phyloP scores from a whole-genome alignment of 345 rosid species.

The Acer campestre region DNA sequence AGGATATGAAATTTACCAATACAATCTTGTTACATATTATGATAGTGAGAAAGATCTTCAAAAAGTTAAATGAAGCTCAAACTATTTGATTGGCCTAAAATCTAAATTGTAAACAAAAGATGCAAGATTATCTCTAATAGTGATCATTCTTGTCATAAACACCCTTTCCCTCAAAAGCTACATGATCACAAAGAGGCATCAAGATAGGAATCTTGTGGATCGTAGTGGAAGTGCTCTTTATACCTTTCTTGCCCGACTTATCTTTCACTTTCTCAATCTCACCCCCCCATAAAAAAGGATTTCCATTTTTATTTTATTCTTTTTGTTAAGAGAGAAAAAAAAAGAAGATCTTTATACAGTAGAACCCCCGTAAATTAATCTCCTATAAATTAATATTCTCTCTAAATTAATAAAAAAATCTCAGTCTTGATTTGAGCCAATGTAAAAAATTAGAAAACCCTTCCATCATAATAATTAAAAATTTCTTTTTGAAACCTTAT shows the following conservation, averaged over 20 bases:
- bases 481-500: no score
- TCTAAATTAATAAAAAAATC: no score
- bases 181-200: slow-evolving; percentile 27
- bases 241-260: slow-evolving; percentile 47
- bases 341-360: no score
- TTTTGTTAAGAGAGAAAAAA: background rate
- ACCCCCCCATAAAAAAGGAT: background rate
- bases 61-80: background rate
- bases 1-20: background rate
- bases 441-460: no score
- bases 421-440: no score
- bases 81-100: background rate
- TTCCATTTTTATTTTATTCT: background rate
- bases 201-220: slow-evolving; percentile 46
- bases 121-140: slow-evolving; percentile 24
- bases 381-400: no score
- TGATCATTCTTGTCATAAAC: slow-evolving; percentile 15
- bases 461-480: no score
- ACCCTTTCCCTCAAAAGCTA: slow-evolving; percentile 10
- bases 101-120: slow-evolving; percentile 8
- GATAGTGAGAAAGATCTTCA: background rate
- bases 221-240: slow-evolving; percentile 53
- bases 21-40: no score
- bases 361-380: no score
- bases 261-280: slow-evolving; percentile 22